phyloP scores from a whole-genome alignment of 2,329 filamentous ascomycete species.

The Neopestalotiopsis clavispora region DNA sequence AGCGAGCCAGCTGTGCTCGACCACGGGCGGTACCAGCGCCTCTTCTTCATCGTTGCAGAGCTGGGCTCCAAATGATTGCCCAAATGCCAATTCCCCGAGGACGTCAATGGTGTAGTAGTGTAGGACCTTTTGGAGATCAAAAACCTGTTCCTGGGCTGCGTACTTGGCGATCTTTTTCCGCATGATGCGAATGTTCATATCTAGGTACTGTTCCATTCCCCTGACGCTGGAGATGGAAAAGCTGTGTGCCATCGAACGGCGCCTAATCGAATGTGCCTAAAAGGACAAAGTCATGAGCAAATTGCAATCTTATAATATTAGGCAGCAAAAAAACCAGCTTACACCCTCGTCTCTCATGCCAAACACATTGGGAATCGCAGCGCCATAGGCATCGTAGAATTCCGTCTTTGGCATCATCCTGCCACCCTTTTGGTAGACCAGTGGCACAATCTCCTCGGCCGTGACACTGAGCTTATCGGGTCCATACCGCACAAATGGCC shows the following conservation, averaged over 20 bases:
- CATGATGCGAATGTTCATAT: slow-evolving; percentile 4
- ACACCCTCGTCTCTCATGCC: slow-evolving; percentile 6
- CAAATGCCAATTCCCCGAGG: slow-evolving; percentile 5
- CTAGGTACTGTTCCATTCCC: slow-evolving; percentile 12
- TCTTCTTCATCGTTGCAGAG: slow-evolving; percentile 4
- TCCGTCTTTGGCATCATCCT: slow-evolving; percentile 11
- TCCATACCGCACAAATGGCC: neutral
- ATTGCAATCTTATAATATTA: neutral
- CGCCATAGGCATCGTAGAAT: slow-evolving; percentile 9
- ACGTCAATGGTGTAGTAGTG: slow-evolving; percentile 14
- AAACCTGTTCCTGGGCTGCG: neutral
- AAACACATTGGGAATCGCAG: slow-evolving; percentile 7
- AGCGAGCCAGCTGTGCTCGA: slow-evolving; percentile 9
- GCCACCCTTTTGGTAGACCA: slow-evolving; percentile 11
- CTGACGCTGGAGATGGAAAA: slow-evolving; percentile 2
- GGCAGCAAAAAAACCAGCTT: neutral
- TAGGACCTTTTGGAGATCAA: slow-evolving; percentile 4
- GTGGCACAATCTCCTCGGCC: slow-evolving; percentile 4
- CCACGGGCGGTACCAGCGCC: neutral
- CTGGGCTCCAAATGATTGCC: slow-evolving; percentile 4
- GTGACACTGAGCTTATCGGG: slow-evolving; percentile 11
- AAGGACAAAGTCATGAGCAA: neutral
- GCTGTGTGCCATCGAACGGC: slow-evolving; percentile 11
- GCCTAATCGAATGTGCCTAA: slow-evolving; percentile 2
- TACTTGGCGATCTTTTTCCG: slow-evolving; percentile 8